phyloP scores from a whole-genome alignment of 2,329 filamentous ascomycete species.

The Fusarium metavorans region DNA sequence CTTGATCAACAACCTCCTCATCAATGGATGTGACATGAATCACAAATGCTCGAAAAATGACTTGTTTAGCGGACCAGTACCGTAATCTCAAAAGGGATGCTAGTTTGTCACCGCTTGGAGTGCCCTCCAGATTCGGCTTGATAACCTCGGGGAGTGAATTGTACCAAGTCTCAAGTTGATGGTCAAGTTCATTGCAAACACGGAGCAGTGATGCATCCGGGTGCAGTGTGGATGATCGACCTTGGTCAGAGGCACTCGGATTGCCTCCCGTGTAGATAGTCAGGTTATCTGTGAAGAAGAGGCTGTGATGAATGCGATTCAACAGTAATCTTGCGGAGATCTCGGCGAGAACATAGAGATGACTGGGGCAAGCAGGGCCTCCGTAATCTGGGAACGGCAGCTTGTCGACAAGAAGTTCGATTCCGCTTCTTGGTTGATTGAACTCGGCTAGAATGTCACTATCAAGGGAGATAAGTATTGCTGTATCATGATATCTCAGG shows the following conservation, averaged over 20 bases:
- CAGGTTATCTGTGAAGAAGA: not conserved
- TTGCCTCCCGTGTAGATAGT: not conserved
- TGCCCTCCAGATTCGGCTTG: not conserved
- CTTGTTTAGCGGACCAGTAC: not conserved
- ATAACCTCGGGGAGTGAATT: not conserved
- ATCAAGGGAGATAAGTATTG: rapidly evolving
- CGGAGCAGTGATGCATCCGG: not conserved
- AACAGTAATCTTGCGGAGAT: not conserved
- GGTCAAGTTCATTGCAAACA: not conserved
- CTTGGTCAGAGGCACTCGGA: not conserved
- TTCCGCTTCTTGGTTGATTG: not conserved
- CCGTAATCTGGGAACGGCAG: not conserved
- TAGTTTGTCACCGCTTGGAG: not conserved
- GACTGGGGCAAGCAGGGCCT: not conserved
- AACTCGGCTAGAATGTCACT: not conserved
- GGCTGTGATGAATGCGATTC: not conserved
- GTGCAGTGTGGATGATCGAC: not conserved
- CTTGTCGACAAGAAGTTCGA: not conserved
- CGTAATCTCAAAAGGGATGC: not conserved
- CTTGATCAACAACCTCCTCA: not conserved
- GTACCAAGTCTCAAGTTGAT: not conserved
- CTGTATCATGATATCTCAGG: not conserved
- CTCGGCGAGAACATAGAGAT: not conserved
- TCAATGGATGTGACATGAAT: not conserved
- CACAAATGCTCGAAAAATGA: not conserved